Evolutionary conservation across 345 rosid species (phyloP).

Genomic region (Citrus inodora): DNA sequence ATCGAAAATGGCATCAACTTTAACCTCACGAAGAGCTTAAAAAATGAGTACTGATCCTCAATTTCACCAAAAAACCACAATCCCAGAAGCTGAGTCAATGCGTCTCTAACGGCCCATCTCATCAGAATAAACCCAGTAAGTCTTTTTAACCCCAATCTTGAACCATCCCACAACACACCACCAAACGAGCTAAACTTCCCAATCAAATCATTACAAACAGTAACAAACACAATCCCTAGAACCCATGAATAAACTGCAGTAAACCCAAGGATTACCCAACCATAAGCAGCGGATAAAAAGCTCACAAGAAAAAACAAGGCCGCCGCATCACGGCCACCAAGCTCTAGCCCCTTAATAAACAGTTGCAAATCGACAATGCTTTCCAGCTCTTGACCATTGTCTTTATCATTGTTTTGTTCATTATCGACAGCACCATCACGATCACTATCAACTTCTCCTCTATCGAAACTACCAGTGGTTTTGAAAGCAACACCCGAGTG

Average conservation of each 20-base stretch:
- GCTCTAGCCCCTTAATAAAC: slow-evolving; percentile 62
- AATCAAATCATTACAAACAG: slow-evolving; percentile 57
- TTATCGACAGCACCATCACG: slow-evolving; percentile 9
- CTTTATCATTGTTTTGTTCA: slow-evolving; percentile 19
- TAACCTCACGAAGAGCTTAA: slow-evolving; percentile 76
- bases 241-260: slow-evolving; percentile 81
- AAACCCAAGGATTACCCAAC: slow-evolving; percentile 89
- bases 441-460: neutral
- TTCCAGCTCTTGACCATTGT: slow-evolving; percentile 32
- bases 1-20: slow-evolving; percentile 91
- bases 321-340: slow-evolving; percentile 68
- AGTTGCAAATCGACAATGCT: slow-evolving; percentile 52
- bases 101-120: slow-evolving; percentile 94
- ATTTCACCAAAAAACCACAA: slow-evolving; percentile 86
- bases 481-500: slow-evolving; percentile 53
- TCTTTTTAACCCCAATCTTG: slow-evolving; percentile 71
- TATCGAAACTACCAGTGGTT: slow-evolving; percentile 4
- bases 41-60: slow-evolving; percentile 86
- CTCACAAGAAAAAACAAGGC: slow-evolving; percentile 67
- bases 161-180: slow-evolving; percentile 66
- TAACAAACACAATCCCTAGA: slow-evolving; percentile 65
- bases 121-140: slow-evolving; percentile 78
- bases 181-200: slow-evolving; percentile 56
- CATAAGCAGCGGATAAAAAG: slow-evolving; percentile 83
- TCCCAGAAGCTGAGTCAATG: slow-evolving; percentile 77